A percentile compares a stretch with the other conserved stretches of the same genome.
phyloP scores from a whole-genome alignment of 129 eudicot species.

The Pulicaria dysenterica region DNA sequence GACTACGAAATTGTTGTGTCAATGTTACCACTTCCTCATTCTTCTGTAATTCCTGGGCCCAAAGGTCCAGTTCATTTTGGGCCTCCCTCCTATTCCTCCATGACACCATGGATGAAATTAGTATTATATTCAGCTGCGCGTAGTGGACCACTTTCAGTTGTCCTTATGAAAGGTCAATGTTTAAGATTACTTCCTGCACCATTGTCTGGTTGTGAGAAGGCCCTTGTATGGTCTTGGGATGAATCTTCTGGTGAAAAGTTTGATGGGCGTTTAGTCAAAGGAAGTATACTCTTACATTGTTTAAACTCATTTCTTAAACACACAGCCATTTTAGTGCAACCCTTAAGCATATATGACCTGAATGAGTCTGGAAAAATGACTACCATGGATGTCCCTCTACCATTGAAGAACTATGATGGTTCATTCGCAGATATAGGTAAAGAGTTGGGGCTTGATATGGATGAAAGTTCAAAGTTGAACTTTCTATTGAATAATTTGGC shows the following conservation, averaged over 20 bases:
- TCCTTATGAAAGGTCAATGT: conserved; percentile 95
- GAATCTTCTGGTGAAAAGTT: conserved; percentile 75
- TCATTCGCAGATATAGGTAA: conserved; percentile 76
- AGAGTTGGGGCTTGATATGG: conserved; percentile 64
- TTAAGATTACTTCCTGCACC: conserved; percentile 95
- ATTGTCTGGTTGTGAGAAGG: conserved; percentile 93
- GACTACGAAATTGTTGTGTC: conserved; percentile 94
- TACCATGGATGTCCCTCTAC: conserved; percentile 82
- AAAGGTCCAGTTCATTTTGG: conserved; percentile 94
- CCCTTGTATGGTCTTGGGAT: conserved; percentile 98
- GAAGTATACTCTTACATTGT: conserved; percentile 89
- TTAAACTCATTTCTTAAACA: conserved; percentile 78
- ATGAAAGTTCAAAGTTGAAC: conserved; percentile 59
- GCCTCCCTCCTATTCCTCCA: conserved; percentile 83
- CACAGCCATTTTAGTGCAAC: conserved; percentile 93
- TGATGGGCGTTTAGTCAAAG: conserved; percentile 81
- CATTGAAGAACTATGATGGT: conserved; percentile 81
- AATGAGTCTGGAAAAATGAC: conserved; percentile 52
- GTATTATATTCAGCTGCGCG: conserved; percentile 72
- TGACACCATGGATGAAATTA: conserved; percentile 99
- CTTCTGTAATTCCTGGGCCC: conserved; percentile 88
- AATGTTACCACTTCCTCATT: conserved; percentile 91
- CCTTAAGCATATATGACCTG: conserved; percentile 76
- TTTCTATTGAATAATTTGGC: conserved; percentile 53
- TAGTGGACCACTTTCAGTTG: conserved; percentile 94